These are phyloP conservation scores for Lodderomyces metapsilosis DNA, from an alignment of 1,139 yeast genomes.

Conservation along the genomic window DNA sequence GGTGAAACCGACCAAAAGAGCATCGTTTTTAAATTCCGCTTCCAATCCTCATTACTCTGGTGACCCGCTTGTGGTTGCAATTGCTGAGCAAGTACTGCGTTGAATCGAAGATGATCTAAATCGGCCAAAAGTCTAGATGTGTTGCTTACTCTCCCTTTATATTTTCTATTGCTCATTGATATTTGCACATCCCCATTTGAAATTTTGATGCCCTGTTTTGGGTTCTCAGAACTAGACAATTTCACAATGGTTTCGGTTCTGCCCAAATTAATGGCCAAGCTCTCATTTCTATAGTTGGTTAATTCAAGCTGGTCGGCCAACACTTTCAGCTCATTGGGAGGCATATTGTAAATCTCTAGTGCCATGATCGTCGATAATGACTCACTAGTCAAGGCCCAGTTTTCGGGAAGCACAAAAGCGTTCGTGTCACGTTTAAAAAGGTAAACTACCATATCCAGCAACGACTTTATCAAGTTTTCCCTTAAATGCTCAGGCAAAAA, in stretches of 20 bases:
- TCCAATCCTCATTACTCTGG: conserved; percentile 30
- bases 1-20: conserved; percentile 52
- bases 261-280: conserved; percentile 55
- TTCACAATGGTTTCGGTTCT: conserved; percentile 12
- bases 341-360: conserved; percentile 31
- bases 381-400: conserved; percentile 64
- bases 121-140: conserved; percentile 30
- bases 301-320: conserved; percentile 55
- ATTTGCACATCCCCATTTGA: neutral
- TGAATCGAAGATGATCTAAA: conserved; percentile 33
- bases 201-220: conserved; percentile 1
- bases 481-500: conserved; percentile 18
- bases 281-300: conserved; percentile 67
- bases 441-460: conserved; percentile 37
- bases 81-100: conserved; percentile 28
- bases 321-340: conserved; percentile 28
- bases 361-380: conserved; percentile 38
- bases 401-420: conserved; percentile 72
- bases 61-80: conserved; percentile 24
- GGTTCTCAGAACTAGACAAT: conserved; percentile 1
- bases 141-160: conserved; percentile 34
- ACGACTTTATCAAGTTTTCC: conserved; percentile 22
- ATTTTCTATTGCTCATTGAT: neutral
- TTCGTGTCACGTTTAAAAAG: conserved; percentile 63
- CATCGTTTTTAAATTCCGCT: conserved; percentile 32